Percentiles rank a stretch among this genome's conserved stretches.
Evolutionary conservation across 106 monocot genomes (phyloP).

Genomic region (Acorus calamus): DNA sequence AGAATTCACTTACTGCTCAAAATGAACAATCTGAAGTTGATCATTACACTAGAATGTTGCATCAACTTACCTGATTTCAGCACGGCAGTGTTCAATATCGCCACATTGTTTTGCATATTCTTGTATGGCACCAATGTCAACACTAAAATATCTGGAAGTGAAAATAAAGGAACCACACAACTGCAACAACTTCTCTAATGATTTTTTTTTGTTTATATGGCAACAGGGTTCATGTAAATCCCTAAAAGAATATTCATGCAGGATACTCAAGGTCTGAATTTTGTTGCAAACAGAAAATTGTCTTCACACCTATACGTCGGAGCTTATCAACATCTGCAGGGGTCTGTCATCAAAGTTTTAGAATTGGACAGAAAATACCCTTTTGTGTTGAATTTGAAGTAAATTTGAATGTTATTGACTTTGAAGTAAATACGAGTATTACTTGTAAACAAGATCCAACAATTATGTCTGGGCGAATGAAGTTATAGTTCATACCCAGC

Average conservation of each 20-base stretch:
- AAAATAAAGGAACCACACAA: slow-evolving; percentile 18
- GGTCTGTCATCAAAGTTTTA: slow-evolving; percentile 33
- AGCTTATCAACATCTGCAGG: slow-evolving; percentile 93
- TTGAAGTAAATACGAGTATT: slow-evolving; percentile 5
- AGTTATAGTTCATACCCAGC: slow-evolving; percentile 95
- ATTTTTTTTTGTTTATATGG: too few species aligned
- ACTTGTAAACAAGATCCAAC: slow-evolving; percentile 97
- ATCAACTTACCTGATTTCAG: slow-evolving; percentile 70
- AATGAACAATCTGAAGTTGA: too few species aligned
- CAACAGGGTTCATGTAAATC: too few species aligned
- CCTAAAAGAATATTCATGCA: slow-evolving; percentile 5
- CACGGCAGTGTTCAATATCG: slow-evolving; percentile 79
- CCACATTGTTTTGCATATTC: slow-evolving; percentile 51
- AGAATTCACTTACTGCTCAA: too few species aligned
- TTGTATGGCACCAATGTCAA: slow-evolving; percentile 81
- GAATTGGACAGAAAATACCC: background rate
- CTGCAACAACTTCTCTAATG: too few species aligned
- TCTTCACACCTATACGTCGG: slow-evolving; percentile 74
- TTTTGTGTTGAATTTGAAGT: too few species aligned
- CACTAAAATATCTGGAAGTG: slow-evolving; percentile 75
- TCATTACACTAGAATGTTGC: too few species aligned
- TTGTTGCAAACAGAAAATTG: slow-evolving; percentile 95
- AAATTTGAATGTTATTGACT: background rate
- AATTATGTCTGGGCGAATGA: slow-evolving; percentile 85
- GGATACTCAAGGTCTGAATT: slow-evolving; percentile 94